phyloP scores from a whole-genome alignment of 139 green algal species.

The Chlorella sp. region DNA sequence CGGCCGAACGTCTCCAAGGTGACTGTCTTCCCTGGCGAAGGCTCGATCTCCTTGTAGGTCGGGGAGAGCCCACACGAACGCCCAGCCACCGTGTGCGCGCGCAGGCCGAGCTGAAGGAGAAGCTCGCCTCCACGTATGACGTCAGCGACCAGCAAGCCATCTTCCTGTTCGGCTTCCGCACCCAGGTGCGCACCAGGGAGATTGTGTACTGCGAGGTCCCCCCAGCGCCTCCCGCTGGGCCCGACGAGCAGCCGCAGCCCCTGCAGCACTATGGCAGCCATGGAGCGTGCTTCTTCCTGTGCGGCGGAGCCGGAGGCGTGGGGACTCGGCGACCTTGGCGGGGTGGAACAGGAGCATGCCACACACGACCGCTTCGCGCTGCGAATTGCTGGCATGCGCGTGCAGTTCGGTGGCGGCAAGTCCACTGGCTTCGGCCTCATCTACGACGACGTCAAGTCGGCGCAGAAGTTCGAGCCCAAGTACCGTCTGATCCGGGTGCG shows the following conservation, averaged over 20 bases:
- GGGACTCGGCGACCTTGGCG: no score
- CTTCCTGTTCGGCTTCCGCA: constrained; percentile 96
- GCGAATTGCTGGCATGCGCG: neutral
- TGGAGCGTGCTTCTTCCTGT: no score
- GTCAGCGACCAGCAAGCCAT: constrained; percentile 81
- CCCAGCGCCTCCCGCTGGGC: neutral
- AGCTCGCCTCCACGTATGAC: constrained; percentile 94
- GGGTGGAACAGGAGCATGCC: no score
- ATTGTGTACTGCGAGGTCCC: neutral
- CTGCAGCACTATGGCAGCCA: neutral
- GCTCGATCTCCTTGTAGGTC: no score
- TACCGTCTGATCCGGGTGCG: constrained; percentile 86
- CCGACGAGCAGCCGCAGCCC: neutral
- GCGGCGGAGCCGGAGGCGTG: no score
- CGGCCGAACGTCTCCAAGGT: constrained; percentile 95
- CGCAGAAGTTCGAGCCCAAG: constrained; percentile 99
- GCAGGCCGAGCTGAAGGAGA: constrained; percentile 90
- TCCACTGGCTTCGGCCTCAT: constrained; percentile 98
- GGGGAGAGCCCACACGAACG: neutral
- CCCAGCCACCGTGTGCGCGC: neutral
- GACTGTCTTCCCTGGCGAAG: no score
- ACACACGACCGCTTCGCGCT: no score
- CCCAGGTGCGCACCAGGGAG: constrained; percentile 55
- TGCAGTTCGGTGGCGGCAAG: constrained; percentile 97
- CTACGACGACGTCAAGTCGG: constrained; percentile 91